phyloP scores from a whole-genome alignment of 208 protist species.

The Leishmania tropica region DNA sequence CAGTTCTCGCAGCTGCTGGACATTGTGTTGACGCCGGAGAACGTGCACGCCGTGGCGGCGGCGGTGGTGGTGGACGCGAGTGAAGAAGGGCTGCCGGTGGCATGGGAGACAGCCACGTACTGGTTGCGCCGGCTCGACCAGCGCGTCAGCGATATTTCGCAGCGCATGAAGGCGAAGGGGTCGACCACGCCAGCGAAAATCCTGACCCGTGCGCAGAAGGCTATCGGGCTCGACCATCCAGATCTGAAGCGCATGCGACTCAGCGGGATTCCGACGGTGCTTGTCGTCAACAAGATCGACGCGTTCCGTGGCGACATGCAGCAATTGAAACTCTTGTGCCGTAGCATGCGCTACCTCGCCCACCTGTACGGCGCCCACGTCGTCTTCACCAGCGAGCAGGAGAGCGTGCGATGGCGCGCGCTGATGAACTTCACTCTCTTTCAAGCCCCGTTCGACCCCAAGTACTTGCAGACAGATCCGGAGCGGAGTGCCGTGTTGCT shows the following conservation, averaged over 20 bases:
- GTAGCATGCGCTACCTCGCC: constrained; percentile 77
- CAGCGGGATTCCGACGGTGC: constrained; percentile 80
- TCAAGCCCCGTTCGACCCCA: constrained; percentile 69
- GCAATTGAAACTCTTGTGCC: constrained; percentile 63
- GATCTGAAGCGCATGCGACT: constrained; percentile 78
- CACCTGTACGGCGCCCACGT: constrained; percentile 85
- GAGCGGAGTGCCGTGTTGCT: constrained; percentile 70
- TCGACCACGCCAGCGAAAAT: constrained; percentile 85
- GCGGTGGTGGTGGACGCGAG: constrained; percentile 86
- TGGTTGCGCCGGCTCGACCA: constrained; percentile 79
- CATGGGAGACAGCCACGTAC: constrained; percentile 77
- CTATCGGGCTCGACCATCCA: constrained; percentile 71
- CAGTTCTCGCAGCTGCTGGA: constrained; percentile 84
- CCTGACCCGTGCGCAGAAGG: constrained; percentile 52
- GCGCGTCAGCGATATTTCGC: constrained; percentile 60
- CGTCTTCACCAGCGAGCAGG: constrained; percentile 69
- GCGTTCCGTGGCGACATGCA: constrained; percentile 58
- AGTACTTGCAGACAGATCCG: constrained; percentile 72
- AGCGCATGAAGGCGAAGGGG: constrained; percentile 82
- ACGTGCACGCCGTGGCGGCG: constrained; percentile 72
- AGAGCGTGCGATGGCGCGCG: constrained; percentile 60
- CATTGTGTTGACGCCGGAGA: constrained; percentile 87
- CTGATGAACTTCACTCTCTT: constrained; percentile 84
- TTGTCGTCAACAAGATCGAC: constrained; percentile 90
- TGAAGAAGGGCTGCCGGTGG: constrained; percentile 33